Conservation (phyloP, 2,329 filamentous ascomycete genomes). For the Monosporascus sp. region DNA sequence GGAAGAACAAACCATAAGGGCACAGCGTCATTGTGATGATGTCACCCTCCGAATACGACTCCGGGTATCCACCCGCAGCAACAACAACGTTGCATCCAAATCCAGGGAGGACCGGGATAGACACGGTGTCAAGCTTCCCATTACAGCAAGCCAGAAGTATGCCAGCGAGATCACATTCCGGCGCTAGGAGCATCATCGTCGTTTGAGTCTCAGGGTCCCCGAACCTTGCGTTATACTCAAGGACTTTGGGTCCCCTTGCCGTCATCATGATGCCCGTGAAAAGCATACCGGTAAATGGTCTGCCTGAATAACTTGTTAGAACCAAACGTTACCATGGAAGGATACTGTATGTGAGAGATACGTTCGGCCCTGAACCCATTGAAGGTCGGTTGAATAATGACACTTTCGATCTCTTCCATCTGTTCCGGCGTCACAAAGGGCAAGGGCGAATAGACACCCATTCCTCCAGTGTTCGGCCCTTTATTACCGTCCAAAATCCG, state of each 20-base stretch:
- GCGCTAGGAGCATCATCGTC: too few species aligned
- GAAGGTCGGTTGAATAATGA: slow-evolving; percentile 84
- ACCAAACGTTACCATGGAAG: too few species aligned
- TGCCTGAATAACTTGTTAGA: too few species aligned
- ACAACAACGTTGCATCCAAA: too few species aligned
- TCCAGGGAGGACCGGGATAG: too few species aligned
- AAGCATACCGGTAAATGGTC: slow-evolving; percentile 67
- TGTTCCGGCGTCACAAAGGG: slow-evolving; percentile 69
- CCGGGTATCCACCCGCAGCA: too few species aligned
- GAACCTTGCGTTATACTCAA: slow-evolving; percentile 78
- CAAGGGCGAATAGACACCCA: slow-evolving; percentile 96
- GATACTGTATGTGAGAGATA: too few species aligned
- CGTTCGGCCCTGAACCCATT: slow-evolving; percentile 73
- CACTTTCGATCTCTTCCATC: slow-evolving; percentile 71
- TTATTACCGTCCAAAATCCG: slow-evolving; percentile 83
- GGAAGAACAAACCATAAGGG: slow-evolving; percentile 52
- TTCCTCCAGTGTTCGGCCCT: slow-evolving; percentile 92
- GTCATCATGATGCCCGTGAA: slow-evolving; percentile 86
- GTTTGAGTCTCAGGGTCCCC: slow-evolving; percentile 77
- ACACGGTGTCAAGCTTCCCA: too few species aligned
- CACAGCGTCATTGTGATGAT: too few species aligned
- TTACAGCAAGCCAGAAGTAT: too few species aligned
- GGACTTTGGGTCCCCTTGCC: slow-evolving; percentile 60
- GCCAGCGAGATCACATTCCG: too few species aligned
- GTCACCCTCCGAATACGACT: too few species aligned